A percentile compares a stretch with the other conserved stretches of the same genome.
These are phyloP conservation scores for Aethionema arabicum DNA, from an alignment of 345 rosid species.

Conservation along the genomic window DNA sequence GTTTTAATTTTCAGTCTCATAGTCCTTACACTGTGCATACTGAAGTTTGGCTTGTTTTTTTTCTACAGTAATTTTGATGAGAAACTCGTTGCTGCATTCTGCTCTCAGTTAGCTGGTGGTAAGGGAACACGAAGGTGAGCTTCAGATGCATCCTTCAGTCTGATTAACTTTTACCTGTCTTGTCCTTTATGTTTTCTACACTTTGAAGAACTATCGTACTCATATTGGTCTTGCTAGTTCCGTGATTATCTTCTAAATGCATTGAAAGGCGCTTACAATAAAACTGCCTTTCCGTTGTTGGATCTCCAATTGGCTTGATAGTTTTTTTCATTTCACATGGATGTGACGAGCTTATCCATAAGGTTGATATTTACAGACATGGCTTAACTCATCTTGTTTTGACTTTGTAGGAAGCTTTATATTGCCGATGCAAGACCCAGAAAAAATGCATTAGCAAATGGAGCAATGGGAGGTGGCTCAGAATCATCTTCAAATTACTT, in stretches of 20 bases:
- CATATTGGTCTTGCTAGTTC: conserved; percentile 2
- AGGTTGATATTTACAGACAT: background rate
- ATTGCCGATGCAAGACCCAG: conserved; percentile 99
- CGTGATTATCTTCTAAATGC: conserved; percentile 2
- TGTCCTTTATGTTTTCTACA: conserved; percentile 12
- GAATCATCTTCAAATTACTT: conserved; percentile 94
- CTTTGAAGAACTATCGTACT: background rate
- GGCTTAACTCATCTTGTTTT: conserved; percentile 17
- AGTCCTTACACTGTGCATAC: conserved; percentile 20
- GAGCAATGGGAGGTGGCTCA: conserved; percentile 99
- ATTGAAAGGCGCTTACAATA: conserved; percentile 9
- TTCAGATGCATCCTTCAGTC: conserved; percentile 14
- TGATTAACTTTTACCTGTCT: conserved; percentile 4
- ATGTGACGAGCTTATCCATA: background rate
- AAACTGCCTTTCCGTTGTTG: conserved; percentile 1
- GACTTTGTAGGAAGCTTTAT: conserved; percentile 71
- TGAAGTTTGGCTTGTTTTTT: conserved; percentile 26
- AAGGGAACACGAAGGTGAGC: conserved; percentile 60
- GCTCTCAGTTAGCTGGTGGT: conserved; percentile 55
- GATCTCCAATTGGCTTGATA: conserved; percentile 12
- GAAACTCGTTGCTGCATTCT: conserved; percentile 89
- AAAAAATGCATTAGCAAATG: conserved; percentile 98
- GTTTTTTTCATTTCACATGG: background rate
- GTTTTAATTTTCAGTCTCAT: conserved; percentile 23
- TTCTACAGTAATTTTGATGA: conserved; percentile 81